Evolutionary conservation across 192 early-diverging fungal genomes (phyloP), one percentile per base, ranked within the genome.

Genomic region (Podochytrium sp.): DNA sequence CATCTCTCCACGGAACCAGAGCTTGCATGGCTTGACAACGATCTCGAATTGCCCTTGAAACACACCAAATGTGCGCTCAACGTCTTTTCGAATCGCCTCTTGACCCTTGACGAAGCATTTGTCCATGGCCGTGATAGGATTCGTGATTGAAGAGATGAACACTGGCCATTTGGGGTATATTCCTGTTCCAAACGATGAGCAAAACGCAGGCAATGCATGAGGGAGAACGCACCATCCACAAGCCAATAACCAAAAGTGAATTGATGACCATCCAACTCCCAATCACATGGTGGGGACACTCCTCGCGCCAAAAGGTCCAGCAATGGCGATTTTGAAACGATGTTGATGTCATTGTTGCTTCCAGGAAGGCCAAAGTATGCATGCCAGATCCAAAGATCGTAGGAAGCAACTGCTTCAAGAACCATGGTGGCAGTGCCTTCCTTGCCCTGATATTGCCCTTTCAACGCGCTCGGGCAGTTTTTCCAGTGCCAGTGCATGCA

Each of bases 321-420:
- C 37, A 76, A 18, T 38, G 30, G 16, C 0, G 73, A 76, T 2
- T 25, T 33, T 10, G 58, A 34, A 33, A 77, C 32, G 2, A 77
- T 29, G 23, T 77, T 77, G 39, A 77, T 55, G 65, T 77, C 57
- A 20, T 78, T 78, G 25, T 67, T 23, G 30, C 56, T 50, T 23
- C 74, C 74, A 30, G 74, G 55, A 51, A 50, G 3, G 0, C 74
- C 76, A 78, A 77, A 77, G 10, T 51, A 77, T 0, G 60, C 58
- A n/a, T 77, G 59, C 76, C 74, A 77, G 3, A 77, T 65, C 43
- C 57, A 77, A 1, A 77, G 33, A 30, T 78, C 71, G 33, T 65
- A 34, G 0, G 75, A 29, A 7, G 60, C 76, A 2, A 77, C 59
- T 18, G 65, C 74, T 16, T 77, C 73, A 16, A 77, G 40, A 37